A percentile compares a stretch with the other conserved stretches of the same genome.
phyloP scores from a whole-genome alignment of 768 basidiomycete genomes.

The Boletus rufocinnamomeus region DNA sequence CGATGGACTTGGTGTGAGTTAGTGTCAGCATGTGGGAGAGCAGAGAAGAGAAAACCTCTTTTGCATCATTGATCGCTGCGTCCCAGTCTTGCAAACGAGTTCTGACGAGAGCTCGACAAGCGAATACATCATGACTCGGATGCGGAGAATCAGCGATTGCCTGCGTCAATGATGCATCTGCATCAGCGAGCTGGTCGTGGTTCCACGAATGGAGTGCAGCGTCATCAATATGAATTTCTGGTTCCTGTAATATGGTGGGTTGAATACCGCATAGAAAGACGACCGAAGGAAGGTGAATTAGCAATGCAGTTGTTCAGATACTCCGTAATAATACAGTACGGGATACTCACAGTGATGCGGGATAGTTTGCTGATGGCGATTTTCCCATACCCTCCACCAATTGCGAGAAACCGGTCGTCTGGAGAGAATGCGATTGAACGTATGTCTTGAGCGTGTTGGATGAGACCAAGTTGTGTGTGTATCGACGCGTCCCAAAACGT shows the following conservation, averaged over 20 bases:
- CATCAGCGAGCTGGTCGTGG: neutral
- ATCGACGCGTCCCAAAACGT: neutral
- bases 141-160: neutral
- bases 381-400: neutral
- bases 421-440: neutral
- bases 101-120: conserved; percentile 3
- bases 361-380: neutral
- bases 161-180: neutral
- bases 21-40: neutral
- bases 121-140: neutral
- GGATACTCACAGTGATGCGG: neutral
- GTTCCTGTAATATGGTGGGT: too few relatives aligned
- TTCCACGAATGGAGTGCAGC: neutral
- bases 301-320: neutral
- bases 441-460: neutral
- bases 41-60: neutral
- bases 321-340: too few relatives aligned
- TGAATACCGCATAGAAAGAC: too few relatives aligned
- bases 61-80: conserved; percentile 1
- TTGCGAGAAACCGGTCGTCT: neutral
- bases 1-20: conserved; percentile 10
- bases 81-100: conserved; percentile 7
- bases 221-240: neutral
- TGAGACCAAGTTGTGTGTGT: neutral
- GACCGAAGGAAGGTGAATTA: neutral